phyloP scores from a whole-genome alignment of 495 filamentous ascomycete genomes.

The Podospora appendiculata region DNA sequence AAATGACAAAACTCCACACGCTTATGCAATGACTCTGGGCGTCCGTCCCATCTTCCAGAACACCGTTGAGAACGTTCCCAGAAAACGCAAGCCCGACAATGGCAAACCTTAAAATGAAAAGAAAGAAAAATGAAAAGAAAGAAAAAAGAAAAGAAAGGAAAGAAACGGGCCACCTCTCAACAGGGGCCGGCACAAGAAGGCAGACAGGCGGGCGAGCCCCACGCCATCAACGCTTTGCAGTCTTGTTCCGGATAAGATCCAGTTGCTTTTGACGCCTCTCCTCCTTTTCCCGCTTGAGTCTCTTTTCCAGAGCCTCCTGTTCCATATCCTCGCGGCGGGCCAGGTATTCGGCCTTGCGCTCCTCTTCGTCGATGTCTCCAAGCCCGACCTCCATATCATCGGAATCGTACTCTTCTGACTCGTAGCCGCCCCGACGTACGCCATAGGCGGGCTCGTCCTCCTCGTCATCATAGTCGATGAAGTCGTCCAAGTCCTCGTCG shows the following conservation, averaged over 20 bases:
- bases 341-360: conserved; percentile 37
- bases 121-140: no score
- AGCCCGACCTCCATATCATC: conserved; percentile 60
- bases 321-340: conserved; percentile 46
- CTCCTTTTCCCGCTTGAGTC: conserved; percentile 39
- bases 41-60: conserved; percentile 8
- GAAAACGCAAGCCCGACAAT: not conserved
- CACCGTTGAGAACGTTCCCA: no score
- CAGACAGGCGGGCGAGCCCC: no score
- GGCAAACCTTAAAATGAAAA: not conserved
- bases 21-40: conserved; percentile 16
- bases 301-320: conserved; percentile 37
- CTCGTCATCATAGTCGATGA: conserved; percentile 49
- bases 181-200: not conserved
- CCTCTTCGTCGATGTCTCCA: conserved; percentile 52
- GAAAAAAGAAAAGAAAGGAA: no score
- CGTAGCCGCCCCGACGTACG: conserved; percentile 20
- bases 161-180: not conserved
- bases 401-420: conserved; percentile 43
- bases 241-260: conserved; percentile 7
- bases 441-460: conserved; percentile 30
- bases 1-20: conserved; percentile 10
- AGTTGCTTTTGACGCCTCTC: conserved; percentile 24
- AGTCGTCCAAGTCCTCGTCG: conserved; percentile 46
- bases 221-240: not conserved